Evolutionary conservation across 2,329 filamentous ascomycete genomes (phyloP).

Genomic region (Epichloe glyceriae): DNA sequence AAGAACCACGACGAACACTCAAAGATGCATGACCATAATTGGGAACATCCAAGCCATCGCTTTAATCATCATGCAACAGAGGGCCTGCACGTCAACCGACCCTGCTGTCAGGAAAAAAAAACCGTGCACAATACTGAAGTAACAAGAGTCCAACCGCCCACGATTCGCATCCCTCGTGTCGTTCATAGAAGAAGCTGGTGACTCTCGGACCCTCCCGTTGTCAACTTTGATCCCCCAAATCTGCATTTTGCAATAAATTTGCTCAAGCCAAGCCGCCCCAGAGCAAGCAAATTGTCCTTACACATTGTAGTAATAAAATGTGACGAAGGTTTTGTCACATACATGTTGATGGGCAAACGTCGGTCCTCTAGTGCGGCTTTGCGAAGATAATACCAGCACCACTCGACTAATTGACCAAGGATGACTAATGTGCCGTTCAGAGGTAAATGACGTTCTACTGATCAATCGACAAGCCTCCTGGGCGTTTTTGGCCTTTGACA

Average conservation of each 20-base stretch:
- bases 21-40: not conserved
- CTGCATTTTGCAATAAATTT: not conserved
- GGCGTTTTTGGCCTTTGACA: not conserved
- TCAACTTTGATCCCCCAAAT: not conserved
- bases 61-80: not conserved
- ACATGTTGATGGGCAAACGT: not conserved
- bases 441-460: not conserved
- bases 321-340: not conserved
- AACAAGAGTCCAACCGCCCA: not conserved
- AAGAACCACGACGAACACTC: not conserved
- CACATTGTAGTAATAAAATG: too few species aligned
- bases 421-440: not conserved
- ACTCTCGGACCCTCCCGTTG: not conserved
- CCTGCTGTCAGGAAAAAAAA: not conserved
- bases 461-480: not conserved
- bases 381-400: not conserved
- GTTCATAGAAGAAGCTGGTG: not conserved
- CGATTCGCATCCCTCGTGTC: not conserved
- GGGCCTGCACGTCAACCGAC: not conserved
- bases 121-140: not conserved
- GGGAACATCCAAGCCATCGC: not conserved
- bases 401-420: not conserved
- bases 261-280: too few species aligned
- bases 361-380: not conserved
- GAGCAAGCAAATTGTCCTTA: not conserved